Percentiles rank a stretch among this genome's conserved stretches.
These are phyloP conservation scores for Citrus australasica DNA, from an alignment of 345 rosid genomes.

Conservation along the genomic window DNA sequence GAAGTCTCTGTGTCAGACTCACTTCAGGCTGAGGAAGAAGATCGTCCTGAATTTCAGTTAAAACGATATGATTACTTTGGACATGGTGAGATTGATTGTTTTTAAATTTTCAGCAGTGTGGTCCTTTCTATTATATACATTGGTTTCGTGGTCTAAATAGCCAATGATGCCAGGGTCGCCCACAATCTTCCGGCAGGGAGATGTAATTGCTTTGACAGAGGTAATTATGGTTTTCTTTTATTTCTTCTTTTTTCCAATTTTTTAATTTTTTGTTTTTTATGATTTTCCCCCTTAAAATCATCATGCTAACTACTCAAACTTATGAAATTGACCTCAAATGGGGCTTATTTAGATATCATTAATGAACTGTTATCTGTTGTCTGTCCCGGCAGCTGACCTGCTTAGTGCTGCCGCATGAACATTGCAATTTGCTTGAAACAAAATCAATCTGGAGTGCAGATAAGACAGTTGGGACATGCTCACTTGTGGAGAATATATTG, in stretches of 20 bases:
- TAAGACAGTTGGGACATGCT: slow-evolving; percentile 44
- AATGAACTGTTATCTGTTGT: slow-evolving; percentile 5
- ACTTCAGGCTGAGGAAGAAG: slow-evolving; percentile 52
- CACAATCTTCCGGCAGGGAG: slow-evolving; percentile 49
- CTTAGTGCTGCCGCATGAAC: slow-evolving; percentile 64
- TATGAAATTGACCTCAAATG: slow-evolving; percentile 8
- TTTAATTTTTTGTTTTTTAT: neutral
- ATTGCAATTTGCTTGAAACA: slow-evolving; percentile 58
- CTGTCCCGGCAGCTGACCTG: slow-evolving; percentile 62
- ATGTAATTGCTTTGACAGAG: slow-evolving; percentile 78
- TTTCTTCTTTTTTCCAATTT: no score
- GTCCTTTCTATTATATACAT: neutral
- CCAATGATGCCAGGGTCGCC: slow-evolving; percentile 43
- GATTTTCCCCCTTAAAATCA: neutral
- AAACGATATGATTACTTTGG: slow-evolving; percentile 85
- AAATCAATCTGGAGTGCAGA: slow-evolving; percentile 92
- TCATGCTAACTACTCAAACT: neutral
- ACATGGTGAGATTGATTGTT: slow-evolving; percentile 44
- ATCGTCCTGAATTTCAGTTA: slow-evolving; percentile 68
- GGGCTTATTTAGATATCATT: neutral
- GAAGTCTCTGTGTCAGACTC: slow-evolving; percentile 53
- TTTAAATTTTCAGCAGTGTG: neutral
- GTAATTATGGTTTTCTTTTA: slow-evolving; percentile 28
- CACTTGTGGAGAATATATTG: slow-evolving; percentile 76
- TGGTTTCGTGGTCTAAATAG: neutral